Evolutionary conservation across 495 filamentous ascomycete species (phyloP).

Genomic region (Evernia prunastri): DNA sequence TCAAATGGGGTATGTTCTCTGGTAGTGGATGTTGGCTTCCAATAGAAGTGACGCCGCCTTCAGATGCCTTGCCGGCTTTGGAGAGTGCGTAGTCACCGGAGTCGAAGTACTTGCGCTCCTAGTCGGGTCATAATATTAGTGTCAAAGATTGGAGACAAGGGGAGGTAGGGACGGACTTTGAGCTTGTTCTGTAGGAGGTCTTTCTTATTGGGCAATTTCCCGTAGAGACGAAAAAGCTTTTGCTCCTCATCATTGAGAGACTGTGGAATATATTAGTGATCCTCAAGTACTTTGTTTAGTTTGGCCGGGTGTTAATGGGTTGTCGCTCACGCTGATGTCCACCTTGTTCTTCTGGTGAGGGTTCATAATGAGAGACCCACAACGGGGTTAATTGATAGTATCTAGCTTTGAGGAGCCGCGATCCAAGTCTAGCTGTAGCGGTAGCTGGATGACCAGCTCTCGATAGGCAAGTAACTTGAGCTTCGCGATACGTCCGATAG

Average conservation of each 20-base stretch:
- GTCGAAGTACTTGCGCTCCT: conserved; percentile 99
- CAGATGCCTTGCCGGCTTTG: conserved; percentile 95
- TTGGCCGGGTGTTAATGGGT: conserved; percentile 8
- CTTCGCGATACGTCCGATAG: background rate
- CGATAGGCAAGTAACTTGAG: background rate
- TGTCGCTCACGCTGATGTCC: conserved; percentile 74
- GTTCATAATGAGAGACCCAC: conserved; percentile 59
- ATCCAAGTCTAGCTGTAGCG: background rate
- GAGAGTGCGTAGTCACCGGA: conserved; percentile 95
- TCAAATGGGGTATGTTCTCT: conserved; percentile 90
- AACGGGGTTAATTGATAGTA: background rate
- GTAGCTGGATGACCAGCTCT: background rate
- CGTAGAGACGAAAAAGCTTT: conserved; percentile 90
- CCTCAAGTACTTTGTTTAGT: background rate
- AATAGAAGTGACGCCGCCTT: conserved; percentile 87
- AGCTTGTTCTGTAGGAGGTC: conserved; percentile 97
- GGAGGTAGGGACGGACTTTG: conserved; percentile 45
- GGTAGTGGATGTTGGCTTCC: conserved; percentile 91
- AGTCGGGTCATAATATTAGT: conserved; percentile 6
- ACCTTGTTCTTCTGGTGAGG: conserved; percentile 96
- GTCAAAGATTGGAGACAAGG: conserved; percentile 2
- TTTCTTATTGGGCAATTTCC: conserved; percentile 91
- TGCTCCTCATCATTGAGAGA: conserved; percentile 87
- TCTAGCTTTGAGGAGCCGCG: background rate
- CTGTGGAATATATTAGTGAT: conserved; percentile 42